Evolutionary conservation across 228 moss, liverwort and hornwort genomes (phyloP).

Genomic region (Sphagnum fallax): DNA sequence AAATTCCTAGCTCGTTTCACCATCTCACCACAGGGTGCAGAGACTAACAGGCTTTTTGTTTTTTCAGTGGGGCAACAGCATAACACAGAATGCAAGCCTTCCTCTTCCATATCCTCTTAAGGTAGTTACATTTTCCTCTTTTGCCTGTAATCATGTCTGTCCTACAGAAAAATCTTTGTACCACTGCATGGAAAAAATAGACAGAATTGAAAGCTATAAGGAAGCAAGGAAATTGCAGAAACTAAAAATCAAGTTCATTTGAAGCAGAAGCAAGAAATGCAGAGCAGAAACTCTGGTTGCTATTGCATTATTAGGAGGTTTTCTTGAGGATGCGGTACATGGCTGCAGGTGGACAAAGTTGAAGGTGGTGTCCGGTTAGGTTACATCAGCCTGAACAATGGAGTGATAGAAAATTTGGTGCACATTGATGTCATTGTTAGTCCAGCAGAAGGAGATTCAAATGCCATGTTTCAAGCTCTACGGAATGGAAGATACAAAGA

Average conservation of each 20-base stretch:
- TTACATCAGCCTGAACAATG: conserved; percentile 61
- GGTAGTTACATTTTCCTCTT: conserved; percentile 22
- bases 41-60: background rate
- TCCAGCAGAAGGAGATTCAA: conserved; percentile 36
- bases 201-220: too few relatives aligned
- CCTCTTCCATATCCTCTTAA: conserved; percentile 83
- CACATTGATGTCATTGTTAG: conserved; percentile 74
- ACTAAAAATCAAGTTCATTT: too few relatives aligned
- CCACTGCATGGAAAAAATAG: too few relatives aligned
- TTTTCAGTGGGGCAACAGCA: conserved; percentile 82
- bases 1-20: too few relatives aligned
- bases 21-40: too few relatives aligned
- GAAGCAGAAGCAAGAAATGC: too few relatives aligned
- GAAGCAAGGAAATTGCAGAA: too few relatives aligned
- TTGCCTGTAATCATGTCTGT: background rate
- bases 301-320: too few relatives aligned
- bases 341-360: conserved; percentile 78
- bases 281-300: too few relatives aligned
- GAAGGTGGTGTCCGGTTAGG: conserved; percentile 93
- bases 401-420: conserved; percentile 66
- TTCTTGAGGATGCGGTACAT: background rate
- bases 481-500: conserved; percentile 69
- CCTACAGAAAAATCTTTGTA: too few relatives aligned
- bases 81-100: conserved; percentile 87
- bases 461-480: conserved; percentile 70